Conservation (phyloP, 1,139 yeast genomes). For the Geotrichum reessii region DNA sequence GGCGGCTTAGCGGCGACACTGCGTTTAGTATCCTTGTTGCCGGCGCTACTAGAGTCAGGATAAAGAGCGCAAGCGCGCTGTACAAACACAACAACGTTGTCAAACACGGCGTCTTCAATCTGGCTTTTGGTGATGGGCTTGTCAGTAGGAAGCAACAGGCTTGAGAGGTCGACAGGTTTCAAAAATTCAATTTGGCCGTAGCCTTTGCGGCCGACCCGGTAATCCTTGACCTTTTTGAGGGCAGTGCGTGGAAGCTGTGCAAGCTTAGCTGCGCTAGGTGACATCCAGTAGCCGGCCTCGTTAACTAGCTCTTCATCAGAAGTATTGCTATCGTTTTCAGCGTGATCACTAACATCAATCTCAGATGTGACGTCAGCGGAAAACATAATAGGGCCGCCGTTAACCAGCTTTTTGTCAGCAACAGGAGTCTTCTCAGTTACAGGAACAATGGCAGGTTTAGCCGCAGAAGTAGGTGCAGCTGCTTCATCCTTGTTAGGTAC, state of each 20-base stretch:
- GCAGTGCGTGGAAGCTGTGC: constrained; percentile 55
- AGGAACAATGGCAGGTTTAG: not conserved
- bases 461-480: not conserved
- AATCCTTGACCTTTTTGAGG: constrained; percentile 56
- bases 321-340: not conserved
- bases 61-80: constrained; percentile 62
- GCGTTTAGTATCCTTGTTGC: not conserved
- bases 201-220: constrained; percentile 74
- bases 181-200: constrained; percentile 72
- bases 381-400: not conserved
- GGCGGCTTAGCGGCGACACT: constrained; percentile 48
- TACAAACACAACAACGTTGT: constrained; percentile 57
- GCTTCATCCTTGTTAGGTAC: not conserved
- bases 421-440: not conserved
- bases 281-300: constrained; percentile 80
- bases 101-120: constrained; percentile 52
- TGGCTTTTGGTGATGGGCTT: constrained; percentile 30
- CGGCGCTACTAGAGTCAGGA: constrained; percentile 49
- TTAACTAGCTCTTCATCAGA: constrained; percentile 42
- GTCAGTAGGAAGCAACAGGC: constrained; percentile 35
- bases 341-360: not conserved
- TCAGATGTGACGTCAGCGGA: not conserved
- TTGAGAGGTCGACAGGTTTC: constrained; percentile 76
- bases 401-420: constrained; percentile 1
- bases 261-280: constrained; percentile 66